These are phyloP conservation scores for Aspergillus puulaauensis DNA, from an alignment of 2,329 filamentous ascomycete genomes.

Conservation along the genomic window DNA sequence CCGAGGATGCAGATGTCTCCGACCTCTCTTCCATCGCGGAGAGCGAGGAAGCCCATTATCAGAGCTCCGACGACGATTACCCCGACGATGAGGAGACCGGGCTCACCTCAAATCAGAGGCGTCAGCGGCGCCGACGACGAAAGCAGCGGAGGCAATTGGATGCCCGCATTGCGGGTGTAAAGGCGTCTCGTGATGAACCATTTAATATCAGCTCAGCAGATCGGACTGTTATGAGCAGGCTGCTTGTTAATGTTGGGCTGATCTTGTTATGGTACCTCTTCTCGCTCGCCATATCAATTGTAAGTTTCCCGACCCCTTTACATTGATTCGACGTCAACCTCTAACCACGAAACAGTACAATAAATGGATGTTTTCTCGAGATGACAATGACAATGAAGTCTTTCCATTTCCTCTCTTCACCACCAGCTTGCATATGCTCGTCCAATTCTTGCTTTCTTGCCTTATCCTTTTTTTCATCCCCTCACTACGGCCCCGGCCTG, in stretches of 20 bases:
- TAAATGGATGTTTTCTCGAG: constrained; percentile 93
- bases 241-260: constrained; percentile 73
- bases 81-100: constrained; percentile 90
- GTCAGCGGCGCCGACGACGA: constrained; percentile 63
- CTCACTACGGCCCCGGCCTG: constrained; percentile 68
- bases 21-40: constrained; percentile 45
- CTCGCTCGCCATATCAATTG: constrained; percentile 87
- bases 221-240: constrained; percentile 66
- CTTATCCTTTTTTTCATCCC: constrained; percentile 80
- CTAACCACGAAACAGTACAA: constrained; percentile 68
- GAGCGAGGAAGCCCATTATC: constrained; percentile 56
- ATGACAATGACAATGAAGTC: constrained; percentile 71
- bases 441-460: constrained; percentile 80
- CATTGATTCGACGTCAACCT: not conserved
- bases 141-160: constrained; percentile 68
- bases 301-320: constrained; percentile 48
- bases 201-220: constrained; percentile 63
- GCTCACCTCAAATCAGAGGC: constrained; percentile 70
- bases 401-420: constrained; percentile 96
- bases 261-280: constrained; percentile 90
- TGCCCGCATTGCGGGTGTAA: constrained; percentile 64
- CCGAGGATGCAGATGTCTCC: constrained; percentile 39
- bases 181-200: constrained; percentile 67
- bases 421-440: constrained; percentile 91
- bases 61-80: constrained; percentile 69